phyloP scores from a whole-genome alignment of 768 basidiomycete species.

The Mycena olivaceomarginata region DNA sequence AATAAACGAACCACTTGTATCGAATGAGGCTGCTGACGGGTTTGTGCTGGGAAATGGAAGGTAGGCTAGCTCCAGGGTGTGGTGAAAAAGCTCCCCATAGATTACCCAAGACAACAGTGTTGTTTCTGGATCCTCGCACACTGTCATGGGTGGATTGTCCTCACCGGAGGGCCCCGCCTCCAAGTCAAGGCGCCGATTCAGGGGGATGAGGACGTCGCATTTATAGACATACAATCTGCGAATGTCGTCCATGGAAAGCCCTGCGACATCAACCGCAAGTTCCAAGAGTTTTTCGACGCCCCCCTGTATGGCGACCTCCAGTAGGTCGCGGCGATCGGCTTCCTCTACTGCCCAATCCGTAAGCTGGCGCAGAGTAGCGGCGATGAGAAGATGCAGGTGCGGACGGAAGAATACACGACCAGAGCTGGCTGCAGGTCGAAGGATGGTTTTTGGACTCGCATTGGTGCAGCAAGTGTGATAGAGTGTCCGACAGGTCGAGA shows the following conservation, averaged over 20 bases:
- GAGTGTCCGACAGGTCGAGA: conserved; percentile 36
- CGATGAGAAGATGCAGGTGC: conserved; percentile 41
- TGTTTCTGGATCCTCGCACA: conserved; percentile 40
- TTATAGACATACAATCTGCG: conserved; percentile 33
- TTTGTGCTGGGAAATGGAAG: conserved; percentile 20
- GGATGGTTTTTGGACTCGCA: conserved; percentile 32
- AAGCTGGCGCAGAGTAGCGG: conserved; percentile 35
- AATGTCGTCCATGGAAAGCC: conserved; percentile 40
- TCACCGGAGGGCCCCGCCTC: conserved; percentile 17
- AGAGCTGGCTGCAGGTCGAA: conserved; percentile 35
- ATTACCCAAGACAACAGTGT: conserved; percentile 40
- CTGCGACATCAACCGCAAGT: conserved; percentile 35
- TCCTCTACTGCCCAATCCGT: conserved; percentile 39
- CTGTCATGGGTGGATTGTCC: background rate
- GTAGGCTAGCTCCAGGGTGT: conserved; percentile 37
- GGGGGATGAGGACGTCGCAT: conserved; percentile 34
- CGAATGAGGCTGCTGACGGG: conserved; percentile 39
- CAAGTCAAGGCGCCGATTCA: conserved; percentile 34
- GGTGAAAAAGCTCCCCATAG: conserved; percentile 43
- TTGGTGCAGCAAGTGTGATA: conserved; percentile 20
- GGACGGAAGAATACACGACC: conserved; percentile 42
- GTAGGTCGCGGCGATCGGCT: conserved; percentile 19
- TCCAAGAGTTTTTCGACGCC: conserved; percentile 41
- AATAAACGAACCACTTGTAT: conserved; percentile 43
- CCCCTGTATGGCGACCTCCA: conserved; percentile 37